phyloP scores from a whole-genome alignment of 2,329 filamentous ascomycete species.

The Mollisiaceae sp. region DNA sequence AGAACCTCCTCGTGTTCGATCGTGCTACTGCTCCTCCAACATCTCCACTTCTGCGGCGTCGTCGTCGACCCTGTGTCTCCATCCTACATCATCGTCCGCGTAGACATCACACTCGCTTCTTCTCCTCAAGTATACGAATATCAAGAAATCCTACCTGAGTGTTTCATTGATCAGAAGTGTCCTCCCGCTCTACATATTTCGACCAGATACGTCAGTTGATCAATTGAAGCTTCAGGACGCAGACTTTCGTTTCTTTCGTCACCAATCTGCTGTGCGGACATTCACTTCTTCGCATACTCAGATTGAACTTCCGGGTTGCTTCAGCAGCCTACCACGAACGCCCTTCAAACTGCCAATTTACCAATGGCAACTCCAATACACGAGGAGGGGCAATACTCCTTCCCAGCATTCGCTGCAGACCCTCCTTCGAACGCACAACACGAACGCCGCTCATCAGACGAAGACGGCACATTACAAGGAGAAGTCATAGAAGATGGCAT shows the following conservation, averaged over 20 bases:
- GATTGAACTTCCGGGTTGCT: neutral
- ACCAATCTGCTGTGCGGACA: slow-evolving; percentile 14
- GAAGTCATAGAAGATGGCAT: slow-evolving; percentile 32
- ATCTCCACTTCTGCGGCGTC: slow-evolving; percentile 11
- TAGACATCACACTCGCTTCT: slow-evolving; percentile 24
- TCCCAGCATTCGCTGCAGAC: slow-evolving; percentile 38
- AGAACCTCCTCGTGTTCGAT: slow-evolving; percentile 1
- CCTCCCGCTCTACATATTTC: neutral
- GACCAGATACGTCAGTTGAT: neutral
- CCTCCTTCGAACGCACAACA: slow-evolving; percentile 14
- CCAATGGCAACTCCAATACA: slow-evolving; percentile 39
- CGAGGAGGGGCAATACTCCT: slow-evolving; percentile 42
- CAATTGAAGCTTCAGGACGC: slow-evolving; percentile 6
- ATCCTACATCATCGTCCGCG: slow-evolving; percentile 8
- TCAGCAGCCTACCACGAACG: neutral
- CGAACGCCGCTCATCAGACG: slow-evolving; percentile 39
- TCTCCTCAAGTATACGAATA: slow-evolving; percentile 14
- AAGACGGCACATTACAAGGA: slow-evolving; percentile 41
- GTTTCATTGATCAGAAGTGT: slow-evolving; percentile 6
- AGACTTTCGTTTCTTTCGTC: slow-evolving; percentile 16
- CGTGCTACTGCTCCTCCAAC: neutral
- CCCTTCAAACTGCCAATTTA: neutral
- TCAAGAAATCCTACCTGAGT: neutral
- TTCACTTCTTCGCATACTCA: neutral
- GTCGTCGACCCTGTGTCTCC: slow-evolving; percentile 6